A percentile compares a stretch with the other conserved stretches of the same genome.
Evolutionary conservation across 2,329 filamentous ascomycete species (phyloP).

Genomic region (Hymenoscyphus occultus): DNA sequence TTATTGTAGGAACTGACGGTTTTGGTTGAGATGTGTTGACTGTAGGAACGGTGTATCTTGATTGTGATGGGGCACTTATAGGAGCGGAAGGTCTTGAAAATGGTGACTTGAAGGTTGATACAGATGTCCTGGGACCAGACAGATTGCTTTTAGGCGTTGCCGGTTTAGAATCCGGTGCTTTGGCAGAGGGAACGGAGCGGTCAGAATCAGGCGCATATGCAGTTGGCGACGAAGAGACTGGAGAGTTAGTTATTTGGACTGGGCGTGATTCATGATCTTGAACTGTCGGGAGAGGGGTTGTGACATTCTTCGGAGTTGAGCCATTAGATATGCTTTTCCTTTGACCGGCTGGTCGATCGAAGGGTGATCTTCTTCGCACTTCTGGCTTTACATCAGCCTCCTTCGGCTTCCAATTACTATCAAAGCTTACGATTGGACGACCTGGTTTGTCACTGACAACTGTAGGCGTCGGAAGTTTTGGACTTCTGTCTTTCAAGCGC

Average conservation of each 20-base stretch:
- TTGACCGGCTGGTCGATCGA: constrained; percentile 30
- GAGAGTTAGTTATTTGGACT: constrained; percentile 44
- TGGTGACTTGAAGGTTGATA: constrained; percentile 24
- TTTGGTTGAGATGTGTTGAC: constrained; percentile 47
- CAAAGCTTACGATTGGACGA: constrained; percentile 96
- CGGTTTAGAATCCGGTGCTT: constrained; percentile 16
- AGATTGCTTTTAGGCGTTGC: constrained; percentile 26
- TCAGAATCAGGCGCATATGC: constrained; percentile 48
- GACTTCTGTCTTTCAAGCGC: constrained; percentile 79
- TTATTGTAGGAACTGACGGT: constrained; percentile 40
- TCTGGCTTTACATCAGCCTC: constrained; percentile 65
- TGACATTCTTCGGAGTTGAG: constrained; percentile 31
- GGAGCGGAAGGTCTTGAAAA: constrained; percentile 3
- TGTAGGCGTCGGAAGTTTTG: constrained; percentile 82
- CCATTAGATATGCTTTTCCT: constrained; percentile 30
- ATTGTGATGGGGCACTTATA: background rate
- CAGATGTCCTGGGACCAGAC: constrained; percentile 14
- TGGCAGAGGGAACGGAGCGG: constrained; percentile 16
- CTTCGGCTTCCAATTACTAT: constrained; percentile 72
- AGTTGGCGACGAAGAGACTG: constrained; percentile 46
- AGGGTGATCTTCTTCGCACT: constrained; percentile 37
- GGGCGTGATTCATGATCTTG: constrained; percentile 42
- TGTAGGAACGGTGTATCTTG: constrained; percentile 43
- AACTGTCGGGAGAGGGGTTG: constrained; percentile 38
- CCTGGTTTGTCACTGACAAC: constrained; percentile 88